phyloP scores from a whole-genome alignment of 2,329 filamentous ascomycete species.

The Taxawa tesnikishii region DNA sequence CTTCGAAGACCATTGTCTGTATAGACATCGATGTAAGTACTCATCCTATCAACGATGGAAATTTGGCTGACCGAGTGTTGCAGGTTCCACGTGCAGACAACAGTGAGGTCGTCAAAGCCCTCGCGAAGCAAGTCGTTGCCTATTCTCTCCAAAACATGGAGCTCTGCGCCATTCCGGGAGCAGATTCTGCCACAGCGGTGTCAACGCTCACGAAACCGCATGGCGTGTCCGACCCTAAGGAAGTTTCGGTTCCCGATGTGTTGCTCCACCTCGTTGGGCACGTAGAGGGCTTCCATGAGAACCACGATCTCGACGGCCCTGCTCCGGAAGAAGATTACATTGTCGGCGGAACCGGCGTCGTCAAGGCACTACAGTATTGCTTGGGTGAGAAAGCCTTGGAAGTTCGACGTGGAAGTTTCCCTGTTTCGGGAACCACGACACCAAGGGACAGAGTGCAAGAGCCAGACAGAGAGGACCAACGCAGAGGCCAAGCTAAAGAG shows the following conservation, averaged over 20 bases:
- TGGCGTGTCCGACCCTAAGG: slow-evolving; percentile 38
- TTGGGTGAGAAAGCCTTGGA: slow-evolving; percentile 66
- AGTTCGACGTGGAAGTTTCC: slow-evolving; percentile 25
- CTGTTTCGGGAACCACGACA: slow-evolving; percentile 39
- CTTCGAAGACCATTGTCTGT: slow-evolving; percentile 73
- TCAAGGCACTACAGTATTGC: slow-evolving; percentile 85
- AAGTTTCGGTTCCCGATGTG: slow-evolving; percentile 64
- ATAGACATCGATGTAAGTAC: slow-evolving; percentile 66
- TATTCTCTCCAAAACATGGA: slow-evolving; percentile 92
- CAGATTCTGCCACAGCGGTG: slow-evolving; percentile 34
- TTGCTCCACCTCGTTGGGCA: slow-evolving; percentile 78
- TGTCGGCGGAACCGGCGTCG: slow-evolving; percentile 87
- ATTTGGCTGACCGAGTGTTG: slow-evolving; percentile 3
- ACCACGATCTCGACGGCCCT: slow-evolving; percentile 49
- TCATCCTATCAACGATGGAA: not conserved
- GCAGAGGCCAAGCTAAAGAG: slow-evolving; percentile 61
- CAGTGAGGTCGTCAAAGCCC: slow-evolving; percentile 82
- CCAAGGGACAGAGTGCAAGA: slow-evolving; percentile 34
- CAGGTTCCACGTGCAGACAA: slow-evolving; percentile 59
- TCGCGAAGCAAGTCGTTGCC: slow-evolving; percentile 88
- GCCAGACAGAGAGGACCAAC: slow-evolving; percentile 14
- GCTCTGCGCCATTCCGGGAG: slow-evolving; percentile 55
- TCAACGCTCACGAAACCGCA: slow-evolving; percentile 29
- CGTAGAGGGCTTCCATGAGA: slow-evolving; percentile 36
- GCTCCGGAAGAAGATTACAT: slow-evolving; percentile 90